These are phyloP conservation scores for Cryptosporidium baileyi DNA, from an alignment of 169 alveolate genomes.

Conservation along the genomic window DNA sequence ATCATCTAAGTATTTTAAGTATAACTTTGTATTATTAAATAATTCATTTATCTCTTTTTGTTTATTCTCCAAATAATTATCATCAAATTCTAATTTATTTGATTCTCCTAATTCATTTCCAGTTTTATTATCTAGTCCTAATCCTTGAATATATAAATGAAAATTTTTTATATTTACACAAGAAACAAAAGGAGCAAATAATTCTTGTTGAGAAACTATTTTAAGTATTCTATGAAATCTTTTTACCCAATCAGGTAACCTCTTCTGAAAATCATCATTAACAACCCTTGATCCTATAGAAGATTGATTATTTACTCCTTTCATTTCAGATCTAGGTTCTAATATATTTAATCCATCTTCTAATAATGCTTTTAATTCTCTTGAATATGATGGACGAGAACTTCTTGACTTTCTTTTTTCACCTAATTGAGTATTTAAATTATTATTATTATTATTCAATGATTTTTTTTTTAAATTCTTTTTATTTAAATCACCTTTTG, in stretches of 20 bases:
- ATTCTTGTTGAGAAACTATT: constrained; percentile 46
- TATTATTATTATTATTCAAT: neutral
- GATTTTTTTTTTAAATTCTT: constrained; percentile 7
- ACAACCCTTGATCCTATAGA: constrained; percentile 4
- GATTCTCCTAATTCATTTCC: neutral
- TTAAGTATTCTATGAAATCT: constrained; percentile 63
- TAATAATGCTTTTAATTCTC: constrained; percentile 57
- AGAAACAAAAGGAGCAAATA: constrained; percentile 37
- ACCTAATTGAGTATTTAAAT: neutral
- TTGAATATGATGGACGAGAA: constrained; percentile 68
- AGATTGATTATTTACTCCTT: neutral
- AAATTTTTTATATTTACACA: neutral
- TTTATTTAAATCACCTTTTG: neutral
- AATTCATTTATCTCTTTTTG: constrained; percentile 27
- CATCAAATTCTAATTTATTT: neutral
- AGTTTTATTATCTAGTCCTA: neutral
- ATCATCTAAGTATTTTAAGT: neutral
- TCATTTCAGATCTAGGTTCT: constrained; percentile 11
- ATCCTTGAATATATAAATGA: constrained; percentile 7
- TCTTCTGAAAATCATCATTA: constrained; percentile 11
- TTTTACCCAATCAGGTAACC: constrained; percentile 63
- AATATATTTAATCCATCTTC: constrained; percentile 50
- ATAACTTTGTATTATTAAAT: constrained; percentile 5
- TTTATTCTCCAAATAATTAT: neutral
- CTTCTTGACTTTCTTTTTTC: constrained; percentile 32